Evolutionary conservation across 164 flowering plant species (phyloP), one percentile per base, ranked within the genome.

Genomic region (Magnolia kwangsiensis): DNA sequence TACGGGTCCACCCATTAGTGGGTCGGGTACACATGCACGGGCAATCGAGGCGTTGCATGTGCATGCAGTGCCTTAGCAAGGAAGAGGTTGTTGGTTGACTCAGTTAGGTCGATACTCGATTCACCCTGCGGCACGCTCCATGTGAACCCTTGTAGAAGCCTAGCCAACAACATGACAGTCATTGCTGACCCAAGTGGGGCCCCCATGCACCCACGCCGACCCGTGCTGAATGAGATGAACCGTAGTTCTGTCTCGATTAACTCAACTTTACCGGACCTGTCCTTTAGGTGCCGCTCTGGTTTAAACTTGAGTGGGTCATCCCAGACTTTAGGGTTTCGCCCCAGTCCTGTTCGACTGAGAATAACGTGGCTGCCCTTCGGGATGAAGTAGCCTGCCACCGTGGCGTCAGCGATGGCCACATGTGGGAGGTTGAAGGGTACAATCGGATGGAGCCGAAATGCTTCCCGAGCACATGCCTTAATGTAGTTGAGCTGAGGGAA

Each of bases 251-350:
- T 76, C 65, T 88, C 88, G 1, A n/a, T 31, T 0, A 86, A 76
- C 1, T 76, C 78, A 5, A 83, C 81, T 0, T 69, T 66, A 7
- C 18, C 71, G 50, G 78, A 7, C 29, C 29, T 2, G 2, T 66
- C 72, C 8, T 69, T 77, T 7, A 86, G 68, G 72, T 86, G 88
- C 2, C 90, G 86, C 51, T 86, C 86, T 0, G 90, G 92, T 11
- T 83, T 80, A 83, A 81, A 89, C 74, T 50, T 75, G 8, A 81
- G 80, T 0, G 85, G 83, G 10, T 83, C 81, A 11, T 76, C 77
- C 85, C 85, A 83, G 1, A 81, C 78, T 2, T 78, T 72, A 19
- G 83, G 83, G 72, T 83, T 78, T 0, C 83, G 79, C 7, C 81
- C 83, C 0, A 83, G 75, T 10, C 80, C 78, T 0, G 64, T 45